Evolutionary conservation across 305 asterid genomes (phyloP), one percentile per base, ranked within the genome.

Genomic region (Fraxinus sp.): DNA sequence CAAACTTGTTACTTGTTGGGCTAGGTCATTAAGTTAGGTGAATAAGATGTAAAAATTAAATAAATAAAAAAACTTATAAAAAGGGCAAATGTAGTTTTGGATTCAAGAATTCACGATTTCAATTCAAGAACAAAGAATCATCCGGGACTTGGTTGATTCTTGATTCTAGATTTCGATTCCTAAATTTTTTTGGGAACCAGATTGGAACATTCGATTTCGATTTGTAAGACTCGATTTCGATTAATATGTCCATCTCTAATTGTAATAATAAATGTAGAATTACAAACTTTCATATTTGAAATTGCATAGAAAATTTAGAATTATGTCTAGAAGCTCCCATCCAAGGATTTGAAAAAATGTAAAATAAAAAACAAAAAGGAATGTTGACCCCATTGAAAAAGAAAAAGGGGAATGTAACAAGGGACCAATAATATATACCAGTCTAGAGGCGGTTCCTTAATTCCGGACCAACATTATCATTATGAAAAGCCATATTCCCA

Each of bases 401-500:
- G 35, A 10, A 9, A 24, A 66, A 28, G 75, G 20, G 75, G 6
- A 49, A 13, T 13, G 57, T 46, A 26, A 33, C 75, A 68, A 46
- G 75, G 75, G 75, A 68, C 75, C 75, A 11, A 24, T 13, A 11
- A 26, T 28, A 68, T 68, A 26, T 68, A 64, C 13, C 11, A 64
- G 70, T 37, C 82, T 77, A 79, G 82, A 82, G 77, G 30, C 79
- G 88, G 91, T 88, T 88, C 85, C 88, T 85, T 86, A 86, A 88
- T 88, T 86, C 88, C 88, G 76, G 89, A 88, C 89, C 88, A 83
- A 80, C 84, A 83, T 72, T 14, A 49, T 49, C n/a, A 49, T 49
- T 78, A 70, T 66, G 81, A 64, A 76, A 81, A 80, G 86, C 59
- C 59, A 39, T 41, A 39, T 78, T 88, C 90, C 84, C 90, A 83